Evolutionary conservation across 371 early-diverging fungal species (phyloP).

Genomic region (Mortierella sp.): DNA sequence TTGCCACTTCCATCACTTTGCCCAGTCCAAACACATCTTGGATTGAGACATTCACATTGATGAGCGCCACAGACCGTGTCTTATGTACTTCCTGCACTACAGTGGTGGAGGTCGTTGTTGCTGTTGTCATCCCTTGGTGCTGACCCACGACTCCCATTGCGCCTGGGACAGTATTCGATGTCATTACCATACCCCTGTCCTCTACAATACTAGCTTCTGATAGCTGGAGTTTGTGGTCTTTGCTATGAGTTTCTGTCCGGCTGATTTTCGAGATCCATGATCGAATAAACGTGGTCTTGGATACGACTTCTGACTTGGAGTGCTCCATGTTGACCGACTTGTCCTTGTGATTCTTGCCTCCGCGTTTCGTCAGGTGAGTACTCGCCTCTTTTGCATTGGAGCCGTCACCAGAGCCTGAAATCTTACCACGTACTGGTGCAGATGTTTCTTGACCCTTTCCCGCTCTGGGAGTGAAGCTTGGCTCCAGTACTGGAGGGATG

Average conservation of each 20-base stretch:
- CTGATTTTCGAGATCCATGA: constrained; percentile 43
- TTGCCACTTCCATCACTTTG: constrained; percentile 28
- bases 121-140: not conserved
- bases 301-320: constrained; percentile 12
- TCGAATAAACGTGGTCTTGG: constrained; percentile 23
- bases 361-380: not conserved
- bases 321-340: constrained; percentile 11
- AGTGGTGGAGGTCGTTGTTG: constrained; percentile 2
- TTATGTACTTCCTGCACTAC: constrained; percentile 33
- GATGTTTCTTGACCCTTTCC: constrained; percentile 2
- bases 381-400: not conserved
- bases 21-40: constrained; percentile 41
- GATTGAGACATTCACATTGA: constrained; percentile 30
- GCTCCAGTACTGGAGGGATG: constrained; percentile 19
- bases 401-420: constrained; percentile 5
- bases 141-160: not conserved
- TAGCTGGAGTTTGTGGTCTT: not conserved
- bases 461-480: not conserved
- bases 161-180: not conserved
- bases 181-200: not conserved
- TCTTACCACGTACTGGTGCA: constrained; percentile 22
- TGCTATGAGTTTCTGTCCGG: constrained; percentile 4
- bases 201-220: not conserved
- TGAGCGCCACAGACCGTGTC: constrained; percentile 31
- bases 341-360: constrained; percentile 2